Conservation (phyloP, 2,329 filamentous ascomycete genomes). For the Esteya vermicola region DNA sequence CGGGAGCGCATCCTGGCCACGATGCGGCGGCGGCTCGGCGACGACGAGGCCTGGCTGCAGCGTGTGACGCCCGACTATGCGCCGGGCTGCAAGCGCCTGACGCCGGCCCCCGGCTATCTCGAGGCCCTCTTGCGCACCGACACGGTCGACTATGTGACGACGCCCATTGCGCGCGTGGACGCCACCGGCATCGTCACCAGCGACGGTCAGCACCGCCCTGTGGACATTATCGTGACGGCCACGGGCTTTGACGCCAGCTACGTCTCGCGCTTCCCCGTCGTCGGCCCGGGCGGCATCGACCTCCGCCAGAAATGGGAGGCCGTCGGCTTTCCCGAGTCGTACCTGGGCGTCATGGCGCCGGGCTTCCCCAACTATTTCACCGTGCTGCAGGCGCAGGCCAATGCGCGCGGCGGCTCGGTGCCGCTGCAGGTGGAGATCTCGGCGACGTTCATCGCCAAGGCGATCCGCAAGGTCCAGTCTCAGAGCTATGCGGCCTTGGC, state of each 20-base stretch:
- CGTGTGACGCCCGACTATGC: slow-evolving; percentile 13
- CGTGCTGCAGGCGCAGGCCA: slow-evolving; percentile 9
- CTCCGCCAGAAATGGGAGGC: slow-evolving; percentile 10
- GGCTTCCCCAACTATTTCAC: slow-evolving; percentile 7
- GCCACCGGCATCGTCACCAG: slow-evolving; percentile 15
- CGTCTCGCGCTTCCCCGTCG: slow-evolving; percentile 8
- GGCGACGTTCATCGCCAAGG: slow-evolving; percentile 9
- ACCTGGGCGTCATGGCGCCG: slow-evolving; percentile 1
- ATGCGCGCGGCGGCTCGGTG: slow-evolving; percentile 8
- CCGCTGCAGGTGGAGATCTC: slow-evolving; percentile 10
- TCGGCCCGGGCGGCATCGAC: slow-evolving; percentile 4
- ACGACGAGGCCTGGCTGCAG: slow-evolving; percentile 17
- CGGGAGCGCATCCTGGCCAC: slow-evolving; percentile 10
- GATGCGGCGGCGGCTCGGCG: slow-evolving; percentile 15
- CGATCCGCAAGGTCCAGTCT: slow-evolving; percentile 10
- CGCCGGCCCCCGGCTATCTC: slow-evolving; percentile 14
- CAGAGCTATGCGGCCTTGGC: slow-evolving; percentile 9
- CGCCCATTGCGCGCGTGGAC: too few relatives aligned
- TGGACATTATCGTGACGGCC: slow-evolving; percentile 19
- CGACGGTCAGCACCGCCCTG: slow-evolving; percentile 11
- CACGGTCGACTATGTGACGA: background rate
- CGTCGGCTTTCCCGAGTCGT: slow-evolving; percentile 4
- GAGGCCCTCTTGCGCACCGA: slow-evolving; percentile 15
- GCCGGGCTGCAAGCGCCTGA: slow-evolving; percentile 12
- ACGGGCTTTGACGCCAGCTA: slow-evolving; percentile 15